Conservation (phyloP, 176 grass and related monocot species). For the Bromus sterilis region DNA sequence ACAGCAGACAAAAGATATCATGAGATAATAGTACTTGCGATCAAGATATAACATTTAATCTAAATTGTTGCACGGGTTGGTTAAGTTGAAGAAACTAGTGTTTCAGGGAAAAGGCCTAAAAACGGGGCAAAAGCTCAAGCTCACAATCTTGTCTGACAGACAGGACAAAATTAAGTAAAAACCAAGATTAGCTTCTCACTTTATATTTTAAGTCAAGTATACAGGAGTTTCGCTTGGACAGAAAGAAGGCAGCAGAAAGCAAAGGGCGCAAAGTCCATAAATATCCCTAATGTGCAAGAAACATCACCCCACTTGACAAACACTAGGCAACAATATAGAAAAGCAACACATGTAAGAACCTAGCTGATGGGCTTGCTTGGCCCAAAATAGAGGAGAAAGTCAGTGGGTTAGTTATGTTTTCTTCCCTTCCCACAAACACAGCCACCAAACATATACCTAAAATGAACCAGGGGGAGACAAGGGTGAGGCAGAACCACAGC, state of each 20-base stretch:
- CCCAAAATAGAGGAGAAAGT: neutral
- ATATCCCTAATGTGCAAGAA: neutral
- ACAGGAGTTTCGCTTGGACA: neutral
- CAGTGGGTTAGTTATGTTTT: neutral
- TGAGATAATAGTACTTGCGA: neutral
- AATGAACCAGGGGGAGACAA: neutral
- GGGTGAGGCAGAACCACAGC: neutral
- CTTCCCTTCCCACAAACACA: neutral
- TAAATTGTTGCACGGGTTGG: neutral
- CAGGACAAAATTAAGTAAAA: neutral
- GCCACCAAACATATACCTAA: neutral
- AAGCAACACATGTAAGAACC: neutral
- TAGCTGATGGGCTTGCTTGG: neutral
- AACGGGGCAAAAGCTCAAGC: neutral
- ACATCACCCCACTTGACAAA: neutral
- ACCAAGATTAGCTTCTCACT: neutral
- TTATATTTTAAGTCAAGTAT: neutral
- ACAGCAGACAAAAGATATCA: neutral
- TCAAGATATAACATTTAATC: neutral
- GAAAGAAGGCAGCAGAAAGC: neutral
- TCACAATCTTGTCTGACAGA: neutral
- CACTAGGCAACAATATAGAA: neutral
- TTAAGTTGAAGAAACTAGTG: neutral
- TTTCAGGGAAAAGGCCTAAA: neutral
- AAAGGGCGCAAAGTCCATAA: neutral